Percentiles rank a stretch among this genome's conserved stretches.
These are phyloP conservation scores for Fusarium odoratissimum DNA, from an alignment of 2,329 filamentous ascomycete species.

Conservation along the genomic window DNA sequence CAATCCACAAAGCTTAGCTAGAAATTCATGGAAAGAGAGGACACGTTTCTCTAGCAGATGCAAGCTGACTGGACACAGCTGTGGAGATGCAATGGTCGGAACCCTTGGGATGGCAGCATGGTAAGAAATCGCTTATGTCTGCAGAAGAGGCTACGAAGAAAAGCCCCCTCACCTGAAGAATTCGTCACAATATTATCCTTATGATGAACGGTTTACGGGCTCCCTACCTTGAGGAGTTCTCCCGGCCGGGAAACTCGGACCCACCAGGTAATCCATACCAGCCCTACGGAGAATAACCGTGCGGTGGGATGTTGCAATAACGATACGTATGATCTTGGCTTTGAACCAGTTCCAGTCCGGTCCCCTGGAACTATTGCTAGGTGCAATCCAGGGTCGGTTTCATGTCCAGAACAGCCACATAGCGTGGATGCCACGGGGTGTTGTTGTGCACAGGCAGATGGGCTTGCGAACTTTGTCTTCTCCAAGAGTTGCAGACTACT, in stretches of 20 bases:
- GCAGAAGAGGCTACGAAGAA: background rate
- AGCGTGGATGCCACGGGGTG: slow-evolving; percentile 31
- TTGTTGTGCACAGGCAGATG: background rate
- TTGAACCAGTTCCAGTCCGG: slow-evolving; percentile 3
- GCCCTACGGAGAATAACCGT: slow-evolving; percentile 13
- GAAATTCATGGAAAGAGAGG: background rate
- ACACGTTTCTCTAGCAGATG: slow-evolving; percentile 1
- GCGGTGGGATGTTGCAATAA: slow-evolving; percentile 2
- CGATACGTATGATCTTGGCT: slow-evolving; percentile 9
- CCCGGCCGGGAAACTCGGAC: slow-evolving; percentile 22
- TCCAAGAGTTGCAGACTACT: background rate
- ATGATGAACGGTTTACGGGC: background rate
- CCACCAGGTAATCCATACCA: slow-evolving; percentile 2
- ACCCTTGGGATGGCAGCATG: background rate
- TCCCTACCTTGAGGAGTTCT: background rate
- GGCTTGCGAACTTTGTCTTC: background rate
- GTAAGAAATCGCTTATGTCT: slow-evolving; percentile 1
- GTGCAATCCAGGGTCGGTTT: slow-evolving; percentile 15
- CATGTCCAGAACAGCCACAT: slow-evolving; percentile 13
- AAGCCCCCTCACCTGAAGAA: background rate
- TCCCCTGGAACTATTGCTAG: background rate
- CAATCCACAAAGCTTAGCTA: background rate
- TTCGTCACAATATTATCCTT: background rate
- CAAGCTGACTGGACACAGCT: background rate
- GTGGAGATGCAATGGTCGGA: background rate